These are phyloP conservation scores for Sisymbrium altissimum DNA, from an alignment of 345 rosid species.

Conservation along the genomic window DNA sequence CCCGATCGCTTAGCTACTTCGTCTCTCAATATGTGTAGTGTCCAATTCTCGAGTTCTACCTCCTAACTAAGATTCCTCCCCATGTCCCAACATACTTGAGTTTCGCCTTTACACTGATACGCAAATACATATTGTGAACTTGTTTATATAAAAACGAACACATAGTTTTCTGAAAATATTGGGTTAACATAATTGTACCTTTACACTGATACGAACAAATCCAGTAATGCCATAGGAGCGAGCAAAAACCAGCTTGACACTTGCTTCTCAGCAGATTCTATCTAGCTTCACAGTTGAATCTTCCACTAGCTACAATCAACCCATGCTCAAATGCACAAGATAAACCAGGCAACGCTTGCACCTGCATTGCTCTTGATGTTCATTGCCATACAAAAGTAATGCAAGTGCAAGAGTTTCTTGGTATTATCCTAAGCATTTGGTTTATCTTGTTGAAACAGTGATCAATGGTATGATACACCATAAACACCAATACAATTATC, in stretches of 20 bases:
- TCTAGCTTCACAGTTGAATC: constrained; percentile 80
- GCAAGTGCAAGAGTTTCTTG: no score
- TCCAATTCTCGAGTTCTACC: constrained; percentile 77
- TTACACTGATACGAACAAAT: constrained; percentile 72
- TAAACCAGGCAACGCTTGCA: no score
- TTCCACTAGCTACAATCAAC: constrained; percentile 71
- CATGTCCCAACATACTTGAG: constrained; percentile 86
- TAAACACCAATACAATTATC: no score
- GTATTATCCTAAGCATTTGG: no score
- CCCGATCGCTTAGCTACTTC: constrained; percentile 73
- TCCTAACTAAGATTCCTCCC: constrained; percentile 75
- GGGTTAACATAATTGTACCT: constrained; percentile 42
- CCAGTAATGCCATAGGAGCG: constrained; percentile 97
- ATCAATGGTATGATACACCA: no score
- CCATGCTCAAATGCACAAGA: not conserved
- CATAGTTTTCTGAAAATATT: not conserved
- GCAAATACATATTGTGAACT: no score
- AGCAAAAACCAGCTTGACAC: constrained; percentile 83
- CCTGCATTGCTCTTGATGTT: no score
- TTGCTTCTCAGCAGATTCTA: constrained; percentile 75
- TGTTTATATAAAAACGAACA: no score
- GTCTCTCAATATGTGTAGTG: constrained; percentile 64
- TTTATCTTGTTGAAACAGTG: no score
- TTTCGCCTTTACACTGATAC: no score
- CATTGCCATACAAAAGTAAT: no score